Conservation (phyloP, 2,329 filamentous ascomycete genomes). For the Fusarium metavorans region DNA sequence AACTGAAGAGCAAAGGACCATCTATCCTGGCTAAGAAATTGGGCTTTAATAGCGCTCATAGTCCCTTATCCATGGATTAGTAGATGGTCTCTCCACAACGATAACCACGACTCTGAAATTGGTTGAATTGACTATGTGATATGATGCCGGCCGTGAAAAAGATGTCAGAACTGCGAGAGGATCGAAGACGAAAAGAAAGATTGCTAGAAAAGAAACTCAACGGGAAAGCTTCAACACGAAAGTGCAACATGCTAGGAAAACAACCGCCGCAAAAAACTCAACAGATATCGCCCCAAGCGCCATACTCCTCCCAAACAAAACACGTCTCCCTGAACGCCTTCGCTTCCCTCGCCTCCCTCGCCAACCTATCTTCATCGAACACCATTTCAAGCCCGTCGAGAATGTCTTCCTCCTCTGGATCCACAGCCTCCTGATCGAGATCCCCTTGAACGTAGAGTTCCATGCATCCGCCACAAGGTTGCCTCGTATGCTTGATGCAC, state of each 20-base stretch:
- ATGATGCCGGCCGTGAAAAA: neutral
- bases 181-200: neutral
- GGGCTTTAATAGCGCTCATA: neutral
- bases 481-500: constrained; percentile 20
- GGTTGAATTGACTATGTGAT: neutral
- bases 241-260: neutral
- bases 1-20: neutral
- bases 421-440: constrained; percentile 10
- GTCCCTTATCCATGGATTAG: neutral
- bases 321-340: neutral
- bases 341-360: neutral
- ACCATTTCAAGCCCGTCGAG: constrained; percentile 10
- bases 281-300: neutral
- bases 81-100: neutral
- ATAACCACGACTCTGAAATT: neutral
- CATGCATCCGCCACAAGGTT: constrained; percentile 26
- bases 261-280: neutral
- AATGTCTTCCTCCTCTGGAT: neutral
- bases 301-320: neutral
- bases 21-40: neutral
- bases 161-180: neutral
- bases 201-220: neutral
- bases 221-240: neutral
- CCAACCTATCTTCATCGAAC: neutral
- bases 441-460: constrained; percentile 28